Evolutionary conservation across 805 yeast genomes (phyloP).

Genomic region (Lipomyces oligophaga): DNA sequence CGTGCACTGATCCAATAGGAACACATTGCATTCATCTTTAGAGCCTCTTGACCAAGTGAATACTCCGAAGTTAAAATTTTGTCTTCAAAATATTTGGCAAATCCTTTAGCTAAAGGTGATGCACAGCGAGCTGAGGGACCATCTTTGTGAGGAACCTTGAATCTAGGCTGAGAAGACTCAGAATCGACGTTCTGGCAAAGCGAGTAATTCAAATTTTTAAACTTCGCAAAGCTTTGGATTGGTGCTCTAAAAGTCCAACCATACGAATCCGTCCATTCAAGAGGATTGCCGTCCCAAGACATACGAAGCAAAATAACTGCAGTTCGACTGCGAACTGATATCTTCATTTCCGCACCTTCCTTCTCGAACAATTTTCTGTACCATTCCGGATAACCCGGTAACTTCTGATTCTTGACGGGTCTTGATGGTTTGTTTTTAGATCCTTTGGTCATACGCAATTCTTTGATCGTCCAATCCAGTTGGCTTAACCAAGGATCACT

Average conservation of each 20-base stretch:
- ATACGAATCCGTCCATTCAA: constrained; percentile 67
- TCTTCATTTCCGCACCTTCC: constrained; percentile 45
- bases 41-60: constrained; percentile 69
- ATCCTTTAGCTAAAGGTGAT: constrained; percentile 71
- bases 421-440: constrained; percentile 44
- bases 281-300: constrained; percentile 81
- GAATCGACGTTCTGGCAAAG: constrained; percentile 28
- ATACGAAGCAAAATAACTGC: constrained; percentile 73
- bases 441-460: constrained; percentile 57
- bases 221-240: constrained; percentile 33
- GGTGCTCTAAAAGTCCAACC: constrained; percentile 89
- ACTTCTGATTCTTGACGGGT: constrained; percentile 57
- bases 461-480: constrained; percentile 76
- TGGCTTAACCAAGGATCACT: constrained; percentile 89
- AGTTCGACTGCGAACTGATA: constrained; percentile 69
- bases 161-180: constrained; percentile 37
- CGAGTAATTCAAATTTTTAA: constrained; percentile 40
- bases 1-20: constrained; percentile 93
- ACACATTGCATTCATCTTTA: constrained; percentile 70
- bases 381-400: constrained; percentile 95
- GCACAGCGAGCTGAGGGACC: constrained; percentile 75
- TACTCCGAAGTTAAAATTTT: constrained; percentile 68
- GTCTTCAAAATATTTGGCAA: constrained; percentile 65
- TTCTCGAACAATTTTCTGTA: constrained; percentile 56
- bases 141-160: constrained; percentile 84